A percentile compares a stretch with the other conserved stretches of the same genome.
phyloP scores from a whole-genome alignment of 2,329 filamentous ascomycete genomes.

The Exophiala phaeomuriformis region DNA sequence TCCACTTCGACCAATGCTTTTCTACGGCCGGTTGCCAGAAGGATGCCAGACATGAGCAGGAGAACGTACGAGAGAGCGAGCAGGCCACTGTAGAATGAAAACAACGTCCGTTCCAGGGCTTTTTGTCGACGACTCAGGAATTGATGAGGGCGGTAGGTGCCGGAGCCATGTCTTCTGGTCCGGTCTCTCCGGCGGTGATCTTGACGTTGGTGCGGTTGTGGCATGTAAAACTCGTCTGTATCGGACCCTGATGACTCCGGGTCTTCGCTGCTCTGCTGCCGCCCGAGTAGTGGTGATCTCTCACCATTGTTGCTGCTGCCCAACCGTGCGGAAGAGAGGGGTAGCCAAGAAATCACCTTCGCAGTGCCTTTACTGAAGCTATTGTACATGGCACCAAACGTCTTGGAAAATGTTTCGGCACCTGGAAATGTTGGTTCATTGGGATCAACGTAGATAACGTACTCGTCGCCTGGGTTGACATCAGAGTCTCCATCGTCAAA shows the following conservation, averaged over 20 bases:
- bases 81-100: constrained; percentile 47
- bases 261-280: constrained; percentile 8
- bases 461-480: constrained; percentile 50
- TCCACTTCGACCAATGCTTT: constrained; percentile 66
- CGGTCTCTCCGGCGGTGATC: neutral
- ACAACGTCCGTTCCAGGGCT: constrained; percentile 49
- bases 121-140: constrained; percentile 32
- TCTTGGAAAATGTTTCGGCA: constrained; percentile 51
- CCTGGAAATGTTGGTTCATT: constrained; percentile 59
- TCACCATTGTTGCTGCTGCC: neutral
- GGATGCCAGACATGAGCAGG: constrained; percentile 56
- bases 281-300: constrained; percentile 7
- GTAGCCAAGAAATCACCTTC: constrained; percentile 15
- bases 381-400: constrained; percentile 46
- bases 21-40: constrained; percentile 61
- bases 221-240: constrained; percentile 8
- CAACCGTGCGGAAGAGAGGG: neutral
- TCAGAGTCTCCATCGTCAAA: constrained; percentile 72
- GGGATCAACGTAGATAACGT: constrained; percentile 68
- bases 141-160: constrained; percentile 5
- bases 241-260: constrained; percentile 22
- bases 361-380: constrained; percentile 46
- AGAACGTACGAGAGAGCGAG: constrained; percentile 57
- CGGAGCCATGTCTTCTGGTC: neutral
- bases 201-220: neutral